A percentile compares a stretch with the other conserved stretches of the same genome.
Conservation (phyloP, 805 yeast species). For the Lachancea sp. region DNA sequence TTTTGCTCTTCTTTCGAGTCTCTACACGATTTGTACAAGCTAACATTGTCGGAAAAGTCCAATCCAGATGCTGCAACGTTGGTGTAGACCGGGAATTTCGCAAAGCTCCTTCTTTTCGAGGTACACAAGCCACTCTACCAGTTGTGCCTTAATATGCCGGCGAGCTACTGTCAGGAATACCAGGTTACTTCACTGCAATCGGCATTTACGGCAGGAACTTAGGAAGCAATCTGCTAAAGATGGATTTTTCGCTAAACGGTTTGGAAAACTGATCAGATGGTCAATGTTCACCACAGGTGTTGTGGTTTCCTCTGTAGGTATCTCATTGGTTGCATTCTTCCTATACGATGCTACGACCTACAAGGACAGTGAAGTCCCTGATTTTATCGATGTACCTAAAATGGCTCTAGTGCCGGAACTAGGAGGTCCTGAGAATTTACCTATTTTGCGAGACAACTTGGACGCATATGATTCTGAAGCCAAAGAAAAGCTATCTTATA, state of each 20-base stretch:
- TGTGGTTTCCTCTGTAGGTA: conserved; percentile 38
- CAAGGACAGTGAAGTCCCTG: conserved; percentile 36
- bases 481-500: conserved; percentile 41
- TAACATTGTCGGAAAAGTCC: background rate
- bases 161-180: background rate
- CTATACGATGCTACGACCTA: conserved; percentile 66
- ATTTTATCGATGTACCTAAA: conserved; percentile 43
- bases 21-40: background rate
- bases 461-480: conserved; percentile 50
- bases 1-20: background rate
- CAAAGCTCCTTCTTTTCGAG: conserved; percentile 1
- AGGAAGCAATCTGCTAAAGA: background rate
- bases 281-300: conserved; percentile 38
- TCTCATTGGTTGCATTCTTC: conserved; percentile 46
- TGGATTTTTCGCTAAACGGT: conserved; percentile 7
- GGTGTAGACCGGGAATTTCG: background rate
- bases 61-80: conserved; percentile 4
- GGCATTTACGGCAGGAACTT: conserved; percentile 1
- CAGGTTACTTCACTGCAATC: conserved; percentile 1
- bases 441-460: conserved; percentile 48
- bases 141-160: background rate
- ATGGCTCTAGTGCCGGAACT: conserved; percentile 47
- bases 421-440: conserved; percentile 71
- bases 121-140: background rate
- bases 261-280: conserved; percentile 33